Percentiles rank a stretch among this genome's conserved stretches.
phyloP scores from a whole-genome alignment of 495 filamentous ascomycete species.

The Podospora anserina region DNA sequence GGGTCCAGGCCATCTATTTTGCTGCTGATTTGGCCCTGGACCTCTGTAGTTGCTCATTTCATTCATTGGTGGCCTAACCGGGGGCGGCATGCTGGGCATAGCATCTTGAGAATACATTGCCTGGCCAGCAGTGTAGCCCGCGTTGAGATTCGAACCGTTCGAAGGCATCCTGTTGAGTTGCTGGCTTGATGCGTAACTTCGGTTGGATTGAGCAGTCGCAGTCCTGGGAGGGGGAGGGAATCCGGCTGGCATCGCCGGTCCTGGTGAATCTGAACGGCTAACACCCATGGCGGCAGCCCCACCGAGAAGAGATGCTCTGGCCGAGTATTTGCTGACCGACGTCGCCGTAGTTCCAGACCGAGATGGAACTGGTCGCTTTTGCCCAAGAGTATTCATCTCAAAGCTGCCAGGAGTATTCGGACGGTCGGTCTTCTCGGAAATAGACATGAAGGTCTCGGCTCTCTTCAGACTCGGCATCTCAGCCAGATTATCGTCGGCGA shows the following conservation, averaged over 20 bases:
- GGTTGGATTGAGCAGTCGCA: slow-evolving; percentile 34
- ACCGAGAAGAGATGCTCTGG: slow-evolving; percentile 57
- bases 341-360: slow-evolving; percentile 40
- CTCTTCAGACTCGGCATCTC: slow-evolving; percentile 59
- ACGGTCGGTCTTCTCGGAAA: slow-evolving; percentile 59
- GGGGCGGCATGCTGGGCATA: slow-evolving; percentile 36
- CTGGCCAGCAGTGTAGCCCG: slow-evolving; percentile 33
- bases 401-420: slow-evolving; percentile 52
- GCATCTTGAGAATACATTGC: slow-evolving; percentile 32
- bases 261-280: slow-evolving; percentile 45
- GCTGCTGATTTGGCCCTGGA: slow-evolving; percentile 22
- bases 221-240: slow-evolving; percentile 17
- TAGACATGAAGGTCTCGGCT: slow-evolving; percentile 63
- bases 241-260: slow-evolving; percentile 37
- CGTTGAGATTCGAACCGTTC: slow-evolving; percentile 19
- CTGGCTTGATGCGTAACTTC: slow-evolving; percentile 47
- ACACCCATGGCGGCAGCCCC: slow-evolving; percentile 60
- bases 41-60: slow-evolving; percentile 30
- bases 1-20: slow-evolving; percentile 9
- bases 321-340: slow-evolving; percentile 44
- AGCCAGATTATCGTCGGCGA: slow-evolving; percentile 53
- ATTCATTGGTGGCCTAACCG: slow-evolving; percentile 31
- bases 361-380: slow-evolving; percentile 42
- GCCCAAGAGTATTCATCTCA: slow-evolving; percentile 45
- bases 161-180: slow-evolving; percentile 8